Conservation (phyloP, 176 grass and related monocot genomes). For the Aegilops longissima region DNA sequence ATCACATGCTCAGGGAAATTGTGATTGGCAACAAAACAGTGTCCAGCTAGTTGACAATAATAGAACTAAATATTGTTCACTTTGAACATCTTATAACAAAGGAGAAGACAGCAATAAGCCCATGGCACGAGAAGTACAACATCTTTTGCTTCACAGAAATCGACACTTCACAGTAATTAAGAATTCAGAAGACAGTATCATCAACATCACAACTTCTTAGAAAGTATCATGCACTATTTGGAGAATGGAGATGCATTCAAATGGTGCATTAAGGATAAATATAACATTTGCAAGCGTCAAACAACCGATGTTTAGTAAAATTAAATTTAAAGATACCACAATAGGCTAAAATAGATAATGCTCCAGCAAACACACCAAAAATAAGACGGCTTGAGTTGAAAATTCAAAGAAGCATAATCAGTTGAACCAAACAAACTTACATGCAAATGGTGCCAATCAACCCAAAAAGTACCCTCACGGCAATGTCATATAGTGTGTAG, state of each 20-base stretch:
- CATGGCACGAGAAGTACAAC: background rate
- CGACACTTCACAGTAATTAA: background rate
- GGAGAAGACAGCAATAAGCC: background rate
- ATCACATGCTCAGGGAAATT: too few relatives aligned
- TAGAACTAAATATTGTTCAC: background rate
- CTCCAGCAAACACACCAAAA: background rate
- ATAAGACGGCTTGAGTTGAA: background rate
- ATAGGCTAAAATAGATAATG: background rate
- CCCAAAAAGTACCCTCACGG: background rate
- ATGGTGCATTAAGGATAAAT: background rate
- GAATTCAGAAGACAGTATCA: background rate
- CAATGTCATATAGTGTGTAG: background rate
- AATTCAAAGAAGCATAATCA: background rate
- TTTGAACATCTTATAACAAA: background rate
- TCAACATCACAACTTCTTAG: background rate
- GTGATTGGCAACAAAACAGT: background rate
- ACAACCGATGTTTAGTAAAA: background rate
- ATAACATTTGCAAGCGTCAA: background rate
- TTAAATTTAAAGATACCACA: background rate
- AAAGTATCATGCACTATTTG: background rate
- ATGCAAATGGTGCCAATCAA: background rate
- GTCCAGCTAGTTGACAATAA: background rate
- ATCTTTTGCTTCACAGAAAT: background rate
- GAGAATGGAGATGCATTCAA: background rate
- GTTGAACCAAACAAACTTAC: background rate